These are phyloP conservation scores for Kwoniella shivajii DNA, from an alignment of 1,284 basidiomycete genomes.

Conservation along the genomic window DNA sequence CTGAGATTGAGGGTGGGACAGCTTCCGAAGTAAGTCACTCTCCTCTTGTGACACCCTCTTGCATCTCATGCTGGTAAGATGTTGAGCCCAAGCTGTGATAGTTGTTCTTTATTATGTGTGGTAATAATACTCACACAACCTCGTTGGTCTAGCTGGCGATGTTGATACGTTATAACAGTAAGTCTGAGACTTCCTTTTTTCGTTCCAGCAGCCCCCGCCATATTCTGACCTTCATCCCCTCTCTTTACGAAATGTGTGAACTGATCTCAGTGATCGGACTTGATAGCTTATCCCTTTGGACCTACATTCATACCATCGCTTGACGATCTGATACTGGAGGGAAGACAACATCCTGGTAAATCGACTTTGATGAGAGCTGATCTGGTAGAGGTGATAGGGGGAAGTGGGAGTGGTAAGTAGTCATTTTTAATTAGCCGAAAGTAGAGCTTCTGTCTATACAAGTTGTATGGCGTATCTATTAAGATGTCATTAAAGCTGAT, in stretches of 20 bases:
- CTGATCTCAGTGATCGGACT: neutral
- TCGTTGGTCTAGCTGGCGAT: conserved; percentile 26
- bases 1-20: conserved; percentile 34
- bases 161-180: conserved; percentile 41
- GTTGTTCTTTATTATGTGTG: too few relatives aligned
- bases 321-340: conserved; percentile 34
- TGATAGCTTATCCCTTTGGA: conserved; percentile 45
- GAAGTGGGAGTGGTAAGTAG: conserved; percentile 49
- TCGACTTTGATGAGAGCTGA: conserved; percentile 51
- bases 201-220: neutral
- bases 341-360: conserved; percentile 33
- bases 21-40: conserved; percentile 38
- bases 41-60: neutral
- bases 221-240: neutral
- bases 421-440: conserved; percentile 17
- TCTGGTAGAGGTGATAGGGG: conserved; percentile 47
- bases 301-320: conserved; percentile 46
- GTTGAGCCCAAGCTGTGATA: neutral
- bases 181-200: conserved; percentile 1
- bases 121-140: neutral
- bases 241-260: too few relatives aligned
- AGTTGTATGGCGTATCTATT: too few relatives aligned
- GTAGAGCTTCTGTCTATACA: conserved; percentile 3
- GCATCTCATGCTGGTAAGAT: neutral
- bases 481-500: too few relatives aligned